These are phyloP conservation scores for Syncephalastrum contaminatum DNA, from an alignment of 371 early-diverging fungal species.

Conservation along the genomic window DNA sequence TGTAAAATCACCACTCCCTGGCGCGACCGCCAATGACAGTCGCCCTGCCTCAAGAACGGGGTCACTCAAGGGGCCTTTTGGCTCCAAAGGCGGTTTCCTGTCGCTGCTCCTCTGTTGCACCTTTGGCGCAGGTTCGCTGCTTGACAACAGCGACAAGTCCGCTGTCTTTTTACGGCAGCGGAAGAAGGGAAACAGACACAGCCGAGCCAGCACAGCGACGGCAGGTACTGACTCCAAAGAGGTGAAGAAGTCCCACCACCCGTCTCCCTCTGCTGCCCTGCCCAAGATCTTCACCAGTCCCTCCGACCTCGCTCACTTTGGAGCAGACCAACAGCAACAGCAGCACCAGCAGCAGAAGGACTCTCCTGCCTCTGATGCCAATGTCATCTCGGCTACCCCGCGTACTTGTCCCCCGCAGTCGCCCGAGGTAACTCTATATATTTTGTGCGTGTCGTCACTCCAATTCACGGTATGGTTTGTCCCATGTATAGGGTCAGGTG, in stretches of 20 bases:
- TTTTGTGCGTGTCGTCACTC: not conserved
- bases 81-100: slow-evolving; percentile 16
- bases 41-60: slow-evolving; percentile 7
- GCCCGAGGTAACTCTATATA: slow-evolving; percentile 1
- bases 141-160: slow-evolving; percentile 16
- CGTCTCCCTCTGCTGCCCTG: not conserved
- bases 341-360: slow-evolving; percentile 5
- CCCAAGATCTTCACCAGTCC: slow-evolving; percentile 10
- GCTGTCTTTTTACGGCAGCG: slow-evolving; percentile 7
- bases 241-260: not conserved
- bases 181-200: slow-evolving; percentile 5
- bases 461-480: not conserved
- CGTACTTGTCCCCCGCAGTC: slow-evolving; percentile 8
- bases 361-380: not conserved
- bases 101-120: slow-evolving; percentile 25
- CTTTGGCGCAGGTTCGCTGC: slow-evolving; percentile 13
- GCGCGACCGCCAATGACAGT: slow-evolving; percentile 1
- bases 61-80: slow-evolving; percentile 10
- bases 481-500: slow-evolving; percentile 3
- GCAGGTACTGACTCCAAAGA: not conserved
- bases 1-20: slow-evolving; percentile 10
- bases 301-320: slow-evolving; percentile 5
- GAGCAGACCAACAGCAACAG: not conserved
- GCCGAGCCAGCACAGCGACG: slow-evolving; percentile 8
- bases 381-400: slow-evolving; percentile 11